Percentiles rank a stretch among this genome's conserved stretches.
phyloP scores from a whole-genome alignment of 768 basidiomycete species.

The Cantharellus cinnabarinus region DNA sequence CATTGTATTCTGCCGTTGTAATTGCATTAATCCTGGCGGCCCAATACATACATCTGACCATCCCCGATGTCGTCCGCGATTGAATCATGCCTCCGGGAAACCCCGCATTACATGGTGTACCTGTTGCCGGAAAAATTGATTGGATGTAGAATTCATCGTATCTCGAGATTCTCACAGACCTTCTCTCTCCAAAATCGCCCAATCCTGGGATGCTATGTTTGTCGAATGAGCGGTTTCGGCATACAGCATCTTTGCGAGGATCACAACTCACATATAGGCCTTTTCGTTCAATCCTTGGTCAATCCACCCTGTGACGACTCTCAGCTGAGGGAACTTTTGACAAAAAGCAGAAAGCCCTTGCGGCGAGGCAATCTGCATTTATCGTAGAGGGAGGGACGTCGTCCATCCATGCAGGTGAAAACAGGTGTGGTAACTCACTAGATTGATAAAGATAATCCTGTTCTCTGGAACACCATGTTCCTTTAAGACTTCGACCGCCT shows the following conservation, averaged over 20 bases:
- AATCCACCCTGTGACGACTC: constrained; percentile 92
- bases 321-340: constrained; percentile 27
- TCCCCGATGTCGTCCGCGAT: neutral
- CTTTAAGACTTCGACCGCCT: constrained; percentile 85
- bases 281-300: constrained; percentile 82
- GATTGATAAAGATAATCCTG: constrained; percentile 83
- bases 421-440: constrained; percentile 28
- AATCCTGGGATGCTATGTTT: constrained; percentile 66
- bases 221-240: neutral
- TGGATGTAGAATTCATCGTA: neutral
- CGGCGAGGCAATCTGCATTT: neutral
- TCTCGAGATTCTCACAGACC: constrained; percentile 21
- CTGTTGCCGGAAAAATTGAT: neutral
- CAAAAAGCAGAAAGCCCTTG: neutral
- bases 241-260: neutral
- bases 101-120: neutral
- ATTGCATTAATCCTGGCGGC: neutral
- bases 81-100: neutral
- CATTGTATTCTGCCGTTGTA: neutral
- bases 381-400: neutral
- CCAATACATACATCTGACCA: neutral
- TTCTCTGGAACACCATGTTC: constrained; percentile 88
- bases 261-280: constrained; percentile 24
- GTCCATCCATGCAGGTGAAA: neutral
- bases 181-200: constrained; percentile 93